phyloP scores from a whole-genome alignment of 345 rosid genomes.

The Combretum micranthum region DNA sequence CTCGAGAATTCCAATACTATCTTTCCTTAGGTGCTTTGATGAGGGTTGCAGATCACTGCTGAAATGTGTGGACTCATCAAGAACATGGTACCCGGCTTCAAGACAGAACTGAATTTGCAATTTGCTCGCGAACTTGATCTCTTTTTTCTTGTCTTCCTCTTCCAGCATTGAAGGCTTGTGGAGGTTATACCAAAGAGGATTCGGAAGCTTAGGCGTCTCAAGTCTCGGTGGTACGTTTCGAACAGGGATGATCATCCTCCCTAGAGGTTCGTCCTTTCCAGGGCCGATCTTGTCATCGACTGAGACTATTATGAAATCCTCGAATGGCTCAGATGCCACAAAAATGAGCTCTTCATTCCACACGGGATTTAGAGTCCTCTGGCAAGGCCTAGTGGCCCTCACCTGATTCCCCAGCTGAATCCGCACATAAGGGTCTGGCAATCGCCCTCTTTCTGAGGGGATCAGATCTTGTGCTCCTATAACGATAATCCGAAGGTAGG shows the following conservation, averaged over 20 bases:
- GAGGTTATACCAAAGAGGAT: slow-evolving; percentile 34
- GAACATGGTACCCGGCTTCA: slow-evolving; percentile 91
- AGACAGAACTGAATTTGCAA: slow-evolving; percentile 49
- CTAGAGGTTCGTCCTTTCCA: slow-evolving; percentile 30
- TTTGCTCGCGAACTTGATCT: slow-evolving; percentile 75
- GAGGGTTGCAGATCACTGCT: slow-evolving; percentile 95
- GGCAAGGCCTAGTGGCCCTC: slow-evolving; percentile 23
- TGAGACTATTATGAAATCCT: slow-evolving; percentile 27
- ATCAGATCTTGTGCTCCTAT: slow-evolving; percentile 45
- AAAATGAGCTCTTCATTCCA: slow-evolving; percentile 51
- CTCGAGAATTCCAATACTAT: slow-evolving; percentile 70
- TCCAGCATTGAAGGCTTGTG: slow-evolving; percentile 20
- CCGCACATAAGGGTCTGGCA: slow-evolving; percentile 32
- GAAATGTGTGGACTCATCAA: slow-evolving; percentile 87
- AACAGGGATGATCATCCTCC: slow-evolving; percentile 16
- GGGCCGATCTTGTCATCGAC: slow-evolving; percentile 30
- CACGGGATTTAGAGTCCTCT: slow-evolving; percentile 30
- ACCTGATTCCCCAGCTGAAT: slow-evolving; percentile 32
- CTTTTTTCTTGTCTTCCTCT: slow-evolving; percentile 52
- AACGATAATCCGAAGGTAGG: slow-evolving; percentile 39
- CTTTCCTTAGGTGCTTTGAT: slow-evolving; percentile 65
- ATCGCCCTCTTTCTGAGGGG: slow-evolving; percentile 25
- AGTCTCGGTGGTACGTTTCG: slow-evolving; percentile 17
- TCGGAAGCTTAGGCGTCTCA: slow-evolving; percentile 20
- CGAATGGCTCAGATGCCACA: slow-evolving; percentile 51